Evolutionary conservation across 768 basidiomycete genomes (phyloP).

Genomic region (Scleroderma bovista): DNA sequence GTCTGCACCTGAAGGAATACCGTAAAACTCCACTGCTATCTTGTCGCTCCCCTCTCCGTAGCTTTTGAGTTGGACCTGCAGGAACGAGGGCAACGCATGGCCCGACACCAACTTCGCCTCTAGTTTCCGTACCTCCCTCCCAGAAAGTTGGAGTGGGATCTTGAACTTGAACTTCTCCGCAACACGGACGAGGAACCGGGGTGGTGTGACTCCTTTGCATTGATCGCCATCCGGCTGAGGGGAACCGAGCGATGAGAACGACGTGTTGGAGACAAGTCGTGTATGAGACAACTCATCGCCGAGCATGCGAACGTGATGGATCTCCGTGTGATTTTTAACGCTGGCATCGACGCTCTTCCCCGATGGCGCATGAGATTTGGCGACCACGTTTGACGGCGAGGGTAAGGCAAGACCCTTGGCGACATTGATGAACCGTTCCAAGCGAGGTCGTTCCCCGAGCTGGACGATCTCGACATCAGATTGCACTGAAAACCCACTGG

Average conservation of each 20-base stretch:
- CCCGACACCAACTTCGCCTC: slow-evolving; percentile 49
- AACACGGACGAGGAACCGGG: slow-evolving; percentile 45
- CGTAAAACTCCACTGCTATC: slow-evolving; percentile 52
- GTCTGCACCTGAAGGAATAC: slow-evolving; percentile 45
- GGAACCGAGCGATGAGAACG: slow-evolving; percentile 61
- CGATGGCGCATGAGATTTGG: slow-evolving; percentile 2
- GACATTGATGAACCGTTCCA: slow-evolving; percentile 69
- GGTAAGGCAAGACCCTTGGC: slow-evolving; percentile 60
- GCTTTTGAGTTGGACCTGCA: slow-evolving; percentile 46
- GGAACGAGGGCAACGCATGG: slow-evolving; percentile 47
- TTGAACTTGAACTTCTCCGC: slow-evolving; percentile 59
- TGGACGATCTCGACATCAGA: slow-evolving; percentile 28
- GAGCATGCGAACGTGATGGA: slow-evolving; percentile 61
- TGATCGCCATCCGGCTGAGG: slow-evolving; percentile 36
- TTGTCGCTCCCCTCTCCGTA: slow-evolving; percentile 32
- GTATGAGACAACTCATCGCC: slow-evolving; percentile 43
- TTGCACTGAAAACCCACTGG: slow-evolving; percentile 31
- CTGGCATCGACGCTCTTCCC: slow-evolving; percentile 25
- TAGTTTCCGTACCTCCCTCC: slow-evolving; percentile 31
- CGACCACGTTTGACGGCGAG: slow-evolving; percentile 29
- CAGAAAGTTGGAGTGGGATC: slow-evolving; percentile 36
- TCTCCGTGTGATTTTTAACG: slow-evolving; percentile 34
- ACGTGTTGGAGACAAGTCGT: slow-evolving; percentile 35
- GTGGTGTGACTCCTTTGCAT: slow-evolving; percentile 16
- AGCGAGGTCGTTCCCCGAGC: slow-evolving; percentile 42